A percentile compares a stretch with the other conserved stretches of the same genome.
Conservation (phyloP, 139 green algal species). For the Mesotaenium endlicherianum region DNA sequence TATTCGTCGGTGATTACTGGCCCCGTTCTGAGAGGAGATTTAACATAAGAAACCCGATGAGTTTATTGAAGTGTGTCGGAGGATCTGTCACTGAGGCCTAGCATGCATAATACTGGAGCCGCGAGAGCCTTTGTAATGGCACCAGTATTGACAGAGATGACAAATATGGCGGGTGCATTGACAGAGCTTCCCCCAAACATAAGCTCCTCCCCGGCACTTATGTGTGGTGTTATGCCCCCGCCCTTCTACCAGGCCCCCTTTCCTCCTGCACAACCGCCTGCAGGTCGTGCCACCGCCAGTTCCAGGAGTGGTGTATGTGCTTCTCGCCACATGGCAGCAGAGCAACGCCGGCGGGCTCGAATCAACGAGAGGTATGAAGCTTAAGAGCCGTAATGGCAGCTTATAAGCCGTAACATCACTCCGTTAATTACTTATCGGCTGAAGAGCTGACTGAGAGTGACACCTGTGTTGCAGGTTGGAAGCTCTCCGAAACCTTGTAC, state of each 20-base stretch:
- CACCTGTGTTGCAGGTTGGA: conserved; percentile 24
- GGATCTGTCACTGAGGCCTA: no score
- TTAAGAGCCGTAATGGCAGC: not conserved
- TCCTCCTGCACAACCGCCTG: not conserved
- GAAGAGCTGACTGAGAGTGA: not conserved
- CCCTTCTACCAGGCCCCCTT: conserved; percentile 14
- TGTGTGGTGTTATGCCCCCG: not conserved
- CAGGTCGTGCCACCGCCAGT: not conserved
- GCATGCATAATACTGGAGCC: no score
- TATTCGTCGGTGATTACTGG: no score
- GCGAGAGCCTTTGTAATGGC: no score
- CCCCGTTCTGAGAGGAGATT: no score
- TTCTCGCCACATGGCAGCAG: conserved; percentile 40
- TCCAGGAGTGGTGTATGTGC: conserved; percentile 28
- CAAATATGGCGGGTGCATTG: no score
- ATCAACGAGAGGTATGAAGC: conserved; percentile 33
- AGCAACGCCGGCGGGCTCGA: conserved; percentile 28
- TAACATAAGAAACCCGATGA: no score
- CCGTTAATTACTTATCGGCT: not conserved
- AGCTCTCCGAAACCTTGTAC: conserved; percentile 32
- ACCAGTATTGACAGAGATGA: no score
- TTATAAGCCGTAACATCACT: not conserved
- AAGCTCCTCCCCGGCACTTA: not conserved
- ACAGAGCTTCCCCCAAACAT: not conserved
- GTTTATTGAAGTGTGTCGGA: no score